Base-by-base conservation (phyloP, 805 yeast species). In the Candida bentonensis region DNA sequence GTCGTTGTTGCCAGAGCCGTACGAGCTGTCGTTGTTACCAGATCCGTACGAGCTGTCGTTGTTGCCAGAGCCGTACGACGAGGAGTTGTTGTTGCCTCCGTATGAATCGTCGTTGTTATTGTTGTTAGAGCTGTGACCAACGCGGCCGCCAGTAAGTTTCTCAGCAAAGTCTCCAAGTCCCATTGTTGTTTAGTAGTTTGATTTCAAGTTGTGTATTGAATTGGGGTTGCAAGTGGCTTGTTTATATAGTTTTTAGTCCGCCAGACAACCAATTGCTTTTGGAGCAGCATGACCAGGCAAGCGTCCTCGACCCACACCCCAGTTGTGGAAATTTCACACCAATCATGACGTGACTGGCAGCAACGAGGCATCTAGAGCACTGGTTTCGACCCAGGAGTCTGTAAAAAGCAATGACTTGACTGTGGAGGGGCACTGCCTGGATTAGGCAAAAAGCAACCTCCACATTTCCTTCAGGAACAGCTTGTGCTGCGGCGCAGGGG, bases 1-100 rank as follows among this genome's bases (percentile, higher is more conserved):
- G 45, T 45, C 48, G 46, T 40, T 41, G 43, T 47, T 47, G 23
- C 49, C 48, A 22, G 53, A 54, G 26, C 64, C 63, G 54, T 58
- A 58, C 11, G 64, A 59, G 51, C 59, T 55, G 46, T 48, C 47
- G 47, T 58, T 57, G 52, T 46, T 51, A 46, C 42, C 34, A 27
- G 45, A 42, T 33, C 51, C 53, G 47, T 42, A 49, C 20, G 49
- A 44, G 45, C 46, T 36, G 43, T 48, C 49, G 36, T 49, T 48
- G 27, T 34, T 34, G 27, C 44, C 44, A 22, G 42, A 30, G 41
- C 64, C 63, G 49, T 58, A 61, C 23, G 62, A 52, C 47, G 53
- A 51, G 44, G 51, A 41, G 47, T 51, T 47, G 43, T 46, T 42
- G 41, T 48, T 46, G 36, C 42, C 41, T 28, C 59, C 57, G 43